Conservation (phyloP, 768 basidiomycete species). For the Mycena filopes region DNA sequence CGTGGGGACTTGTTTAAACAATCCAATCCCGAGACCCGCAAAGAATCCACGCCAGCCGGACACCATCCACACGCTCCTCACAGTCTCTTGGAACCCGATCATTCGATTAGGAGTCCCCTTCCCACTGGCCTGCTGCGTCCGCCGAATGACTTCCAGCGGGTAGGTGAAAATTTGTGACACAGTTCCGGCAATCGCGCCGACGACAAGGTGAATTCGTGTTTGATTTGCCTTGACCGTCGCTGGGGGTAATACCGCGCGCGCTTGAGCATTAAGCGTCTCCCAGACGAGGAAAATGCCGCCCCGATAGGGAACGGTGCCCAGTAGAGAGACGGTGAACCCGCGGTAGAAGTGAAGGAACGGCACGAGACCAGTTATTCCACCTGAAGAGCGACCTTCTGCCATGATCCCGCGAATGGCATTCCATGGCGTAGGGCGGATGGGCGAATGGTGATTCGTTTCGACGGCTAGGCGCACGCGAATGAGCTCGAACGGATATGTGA, state of each 20-base stretch:
- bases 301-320: slow-evolving; percentile 76
- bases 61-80: slow-evolving; percentile 32
- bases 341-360: slow-evolving; percentile 94
- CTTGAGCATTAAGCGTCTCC: slow-evolving; percentile 41
- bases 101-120: slow-evolving; percentile 36
- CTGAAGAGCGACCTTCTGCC: slow-evolving; percentile 31
- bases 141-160: slow-evolving; percentile 40
- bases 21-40: slow-evolving; percentile 38
- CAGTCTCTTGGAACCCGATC: slow-evolving; percentile 38
- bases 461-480: slow-evolving; percentile 97
- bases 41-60: slow-evolving; percentile 41
- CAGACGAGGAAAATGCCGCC: slow-evolving; percentile 41
- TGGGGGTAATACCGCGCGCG: slow-evolving; percentile 27
- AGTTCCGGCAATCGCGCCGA: slow-evolving; percentile 40
- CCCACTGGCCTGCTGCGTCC: slow-evolving; percentile 42
- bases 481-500: slow-evolving; percentile 96
- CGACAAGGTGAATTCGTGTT: slow-evolving; percentile 39
- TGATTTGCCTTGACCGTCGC: slow-evolving; percentile 35
- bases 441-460: slow-evolving; percentile 59
- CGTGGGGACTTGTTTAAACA: slow-evolving; percentile 42
- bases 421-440: slow-evolving; percentile 44
- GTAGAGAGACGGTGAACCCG: slow-evolving; percentile 92
- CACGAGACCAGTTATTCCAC: slow-evolving; percentile 49
- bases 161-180: slow-evolving; percentile 38
- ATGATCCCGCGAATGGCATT: slow-evolving; percentile 31